These are phyloP conservation scores for Psilocybe subaeruginosa DNA, from an alignment of 768 basidiomycete genomes.

Conservation along the genomic window DNA sequence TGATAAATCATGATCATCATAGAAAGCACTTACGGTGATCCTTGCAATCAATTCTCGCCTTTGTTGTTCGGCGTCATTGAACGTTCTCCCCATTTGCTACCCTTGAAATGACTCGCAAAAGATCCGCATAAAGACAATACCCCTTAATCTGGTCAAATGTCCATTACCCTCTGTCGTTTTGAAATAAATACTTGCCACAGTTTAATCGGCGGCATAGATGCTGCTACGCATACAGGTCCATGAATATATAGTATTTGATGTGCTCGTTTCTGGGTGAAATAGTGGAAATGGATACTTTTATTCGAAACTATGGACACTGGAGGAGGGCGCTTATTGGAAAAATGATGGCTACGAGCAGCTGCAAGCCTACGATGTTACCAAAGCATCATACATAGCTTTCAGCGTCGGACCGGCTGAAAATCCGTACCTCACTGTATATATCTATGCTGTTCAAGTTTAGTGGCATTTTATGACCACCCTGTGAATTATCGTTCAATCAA, in stretches of 20 bases:
- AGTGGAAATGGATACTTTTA: no score
- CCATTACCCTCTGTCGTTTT: neutral
- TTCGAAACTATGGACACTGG: no score
- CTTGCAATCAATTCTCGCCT: neutral
- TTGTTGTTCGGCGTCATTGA: neutral
- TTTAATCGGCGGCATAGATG: neutral
- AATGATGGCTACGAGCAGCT: no score
- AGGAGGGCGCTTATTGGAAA: no score
- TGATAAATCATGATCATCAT: neutral
- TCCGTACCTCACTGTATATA: neutral
- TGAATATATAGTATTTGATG: no score
- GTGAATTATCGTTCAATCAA: neutral
- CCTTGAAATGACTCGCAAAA: neutral
- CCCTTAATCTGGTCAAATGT: neutral
- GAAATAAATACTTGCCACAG: neutral
- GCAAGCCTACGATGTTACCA: no score
- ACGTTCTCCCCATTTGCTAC: neutral
- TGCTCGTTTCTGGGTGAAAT: no score
- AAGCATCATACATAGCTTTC: neutral
- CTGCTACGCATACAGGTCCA: neutral
- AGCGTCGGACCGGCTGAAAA: neutral
- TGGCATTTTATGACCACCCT: neutral
- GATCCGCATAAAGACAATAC: neutral
- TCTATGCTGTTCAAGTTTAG: neutral
- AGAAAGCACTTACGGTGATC: neutral